Evolutionary conservation across 768 basidiomycete genomes (phyloP).

Genomic region (Chiua virens): DNA sequence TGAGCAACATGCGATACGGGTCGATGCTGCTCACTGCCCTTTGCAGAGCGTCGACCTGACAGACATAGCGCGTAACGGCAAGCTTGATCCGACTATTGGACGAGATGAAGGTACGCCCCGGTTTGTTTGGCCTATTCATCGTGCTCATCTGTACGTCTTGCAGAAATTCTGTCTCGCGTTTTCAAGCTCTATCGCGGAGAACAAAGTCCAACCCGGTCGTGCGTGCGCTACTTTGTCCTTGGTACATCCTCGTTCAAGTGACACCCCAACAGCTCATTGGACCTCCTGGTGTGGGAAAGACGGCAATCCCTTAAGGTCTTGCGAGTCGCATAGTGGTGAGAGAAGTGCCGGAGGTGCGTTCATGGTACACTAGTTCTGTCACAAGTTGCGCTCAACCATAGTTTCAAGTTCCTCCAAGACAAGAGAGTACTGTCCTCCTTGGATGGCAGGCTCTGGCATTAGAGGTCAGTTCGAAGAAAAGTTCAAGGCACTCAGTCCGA

Average conservation of each 20-base stretch:
- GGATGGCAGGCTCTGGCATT: constrained; percentile 91
- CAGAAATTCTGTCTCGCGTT: constrained; percentile 54
- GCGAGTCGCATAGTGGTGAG: constrained; percentile 84
- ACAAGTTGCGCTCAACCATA: background rate
- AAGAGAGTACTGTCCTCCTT: constrained; percentile 88
- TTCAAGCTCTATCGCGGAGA: constrained; percentile 73
- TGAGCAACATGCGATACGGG: constrained; percentile 16
- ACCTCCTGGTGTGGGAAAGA: constrained; percentile 90
- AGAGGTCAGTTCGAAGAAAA: constrained; percentile 93
- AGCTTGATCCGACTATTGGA: constrained; percentile 89
- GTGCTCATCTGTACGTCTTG: background rate
- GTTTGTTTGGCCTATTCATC: background rate
- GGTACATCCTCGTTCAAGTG: background rate
- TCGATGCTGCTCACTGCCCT: background rate
- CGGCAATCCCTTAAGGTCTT: constrained; percentile 87
- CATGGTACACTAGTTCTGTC: background rate
- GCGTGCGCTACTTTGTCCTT: constrained; percentile 24
- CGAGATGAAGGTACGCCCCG: constrained; percentile 66
- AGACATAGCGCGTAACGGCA: constrained; percentile 78
- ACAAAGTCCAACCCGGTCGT: constrained; percentile 94
- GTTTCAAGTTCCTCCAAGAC: constrained; percentile 70
- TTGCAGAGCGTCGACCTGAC: constrained; percentile 79
- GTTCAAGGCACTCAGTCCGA: constrained; percentile 83
- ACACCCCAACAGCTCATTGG: constrained; percentile 59
- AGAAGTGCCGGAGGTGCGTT: constrained; percentile 83